Evolutionary conservation across 371 early-diverging fungal species (phyloP).

Genomic region (Lichtheimia hyalospora): DNA sequence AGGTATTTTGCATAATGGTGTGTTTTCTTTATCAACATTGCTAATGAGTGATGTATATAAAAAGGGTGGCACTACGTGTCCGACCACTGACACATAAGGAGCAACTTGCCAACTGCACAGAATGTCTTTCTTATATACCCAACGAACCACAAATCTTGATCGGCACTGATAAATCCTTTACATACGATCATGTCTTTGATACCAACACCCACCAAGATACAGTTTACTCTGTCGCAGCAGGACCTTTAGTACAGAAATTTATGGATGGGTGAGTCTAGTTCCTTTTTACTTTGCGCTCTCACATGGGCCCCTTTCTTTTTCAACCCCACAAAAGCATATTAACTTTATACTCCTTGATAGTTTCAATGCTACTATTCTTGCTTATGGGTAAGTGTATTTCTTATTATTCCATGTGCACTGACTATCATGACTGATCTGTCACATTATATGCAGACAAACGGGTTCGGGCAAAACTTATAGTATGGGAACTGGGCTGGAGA

Average conservation of each 20-base stretch:
- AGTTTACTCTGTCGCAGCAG: slow-evolving; percentile 70
- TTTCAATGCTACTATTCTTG: slow-evolving; percentile 26
- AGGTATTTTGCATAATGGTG: slow-evolving; percentile 16
- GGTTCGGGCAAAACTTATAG: slow-evolving; percentile 60
- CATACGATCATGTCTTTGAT: slow-evolving; percentile 86
- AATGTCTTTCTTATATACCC: slow-evolving; percentile 68
- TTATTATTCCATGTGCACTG: background rate
- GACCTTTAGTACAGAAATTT: slow-evolving; percentile 77
- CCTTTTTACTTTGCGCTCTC: slow-evolving; percentile 72
- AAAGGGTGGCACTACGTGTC: slow-evolving; percentile 80
- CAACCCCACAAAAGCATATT: too few relatives aligned
- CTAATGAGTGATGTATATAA: background rate
- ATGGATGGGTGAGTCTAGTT: slow-evolving; percentile 74
- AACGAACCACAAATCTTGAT: slow-evolving; percentile 64
- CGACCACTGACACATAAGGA: slow-evolving; percentile 81
- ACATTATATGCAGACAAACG: slow-evolving; percentile 64
- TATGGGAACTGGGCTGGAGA: slow-evolving; percentile 50
- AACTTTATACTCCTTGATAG: slow-evolving; percentile 11
- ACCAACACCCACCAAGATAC: slow-evolving; percentile 63
- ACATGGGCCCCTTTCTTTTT: background rate
- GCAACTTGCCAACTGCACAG: slow-evolving; percentile 63
- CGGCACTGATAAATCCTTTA: slow-evolving; percentile 72
- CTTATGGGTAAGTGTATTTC: slow-evolving; percentile 16
- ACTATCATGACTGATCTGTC: slow-evolving; percentile 35
- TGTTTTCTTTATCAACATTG: background rate